Conservation (phyloP, 2,329 filamentous ascomycete species). For the Colletotrichum plurivorum region DNA sequence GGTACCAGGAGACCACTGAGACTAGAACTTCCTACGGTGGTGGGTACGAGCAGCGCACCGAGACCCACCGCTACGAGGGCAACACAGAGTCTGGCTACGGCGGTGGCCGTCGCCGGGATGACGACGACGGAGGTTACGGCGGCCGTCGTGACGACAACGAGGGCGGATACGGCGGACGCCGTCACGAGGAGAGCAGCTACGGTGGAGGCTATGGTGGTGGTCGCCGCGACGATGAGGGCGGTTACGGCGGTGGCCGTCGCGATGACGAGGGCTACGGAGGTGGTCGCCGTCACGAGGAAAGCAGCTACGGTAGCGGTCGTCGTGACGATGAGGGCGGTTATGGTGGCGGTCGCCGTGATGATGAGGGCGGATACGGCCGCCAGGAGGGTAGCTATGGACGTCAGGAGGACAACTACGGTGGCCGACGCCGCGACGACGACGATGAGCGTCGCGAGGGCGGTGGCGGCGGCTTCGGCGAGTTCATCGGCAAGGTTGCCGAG, state of each 20-base stretch:
- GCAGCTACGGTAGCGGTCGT: constrained; percentile 40
- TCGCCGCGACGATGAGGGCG: constrained; percentile 43
- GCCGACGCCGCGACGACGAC: constrained; percentile 40
- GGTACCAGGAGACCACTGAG: constrained; percentile 72
- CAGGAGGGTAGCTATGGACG: constrained; percentile 39
- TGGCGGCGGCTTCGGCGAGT: constrained; percentile 42
- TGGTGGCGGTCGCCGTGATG: constrained; percentile 43
- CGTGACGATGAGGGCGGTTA: constrained; percentile 43
- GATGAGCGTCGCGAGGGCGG: constrained; percentile 37
- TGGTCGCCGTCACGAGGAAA: constrained; percentile 20
- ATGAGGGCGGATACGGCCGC: constrained; percentile 40
- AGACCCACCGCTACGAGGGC: constrained; percentile 63
- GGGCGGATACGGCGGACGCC: constrained; percentile 41
- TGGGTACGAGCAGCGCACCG: constrained; percentile 71
- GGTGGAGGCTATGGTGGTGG: constrained; percentile 46
- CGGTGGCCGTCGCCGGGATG: constrained; percentile 38
- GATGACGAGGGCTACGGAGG: constrained; percentile 36
- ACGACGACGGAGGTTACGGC: constrained; percentile 45
- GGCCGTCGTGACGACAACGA: constrained; percentile 42
- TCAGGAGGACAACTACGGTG: constrained; percentile 38
- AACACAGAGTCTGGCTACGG: constrained; percentile 47
- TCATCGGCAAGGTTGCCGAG: constrained; percentile 41
- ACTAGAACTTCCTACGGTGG: constrained; percentile 65
- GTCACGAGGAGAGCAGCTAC: constrained; percentile 44
- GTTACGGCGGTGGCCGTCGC: constrained; percentile 44